A percentile compares a stretch with the other conserved stretches of the same genome.
These are phyloP conservation scores for Fusarium haematococcum DNA, from an alignment of 2,329 filamentous ascomycete species.

Conservation along the genomic window DNA sequence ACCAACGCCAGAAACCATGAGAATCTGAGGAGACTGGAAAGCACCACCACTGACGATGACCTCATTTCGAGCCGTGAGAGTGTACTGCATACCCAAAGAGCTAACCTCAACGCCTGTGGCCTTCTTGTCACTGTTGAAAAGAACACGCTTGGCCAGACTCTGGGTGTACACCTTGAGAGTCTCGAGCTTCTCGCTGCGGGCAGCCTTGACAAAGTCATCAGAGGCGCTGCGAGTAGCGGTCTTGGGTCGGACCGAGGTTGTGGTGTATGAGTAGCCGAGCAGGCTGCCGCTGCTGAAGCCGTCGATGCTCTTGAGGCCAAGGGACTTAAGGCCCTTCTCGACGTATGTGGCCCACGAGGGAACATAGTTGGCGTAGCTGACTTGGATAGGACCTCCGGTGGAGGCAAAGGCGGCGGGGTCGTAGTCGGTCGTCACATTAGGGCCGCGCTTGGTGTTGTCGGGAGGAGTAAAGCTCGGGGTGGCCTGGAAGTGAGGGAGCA, in stretches of 20 bases:
- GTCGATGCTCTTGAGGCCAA: conserved; percentile 42
- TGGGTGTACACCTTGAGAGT: conserved; percentile 54
- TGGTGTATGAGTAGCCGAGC: conserved; percentile 42
- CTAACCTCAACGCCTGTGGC: conserved; percentile 53
- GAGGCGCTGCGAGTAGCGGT: conserved; percentile 44
- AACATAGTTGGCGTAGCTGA: conserved; percentile 45
- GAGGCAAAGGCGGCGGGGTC: conserved; percentile 42
- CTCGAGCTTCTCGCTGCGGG: conserved; percentile 41
- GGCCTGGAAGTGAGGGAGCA: conserved; percentile 45
- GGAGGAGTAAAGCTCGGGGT: conserved; percentile 44
- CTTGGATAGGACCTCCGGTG: conserved; percentile 40
- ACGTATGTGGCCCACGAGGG: conserved; percentile 35
- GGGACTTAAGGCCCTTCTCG: conserved; percentile 40
- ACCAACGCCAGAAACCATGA: conserved; percentile 40
- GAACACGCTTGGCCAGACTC: conserved; percentile 58
- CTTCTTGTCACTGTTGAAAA: conserved; percentile 55
- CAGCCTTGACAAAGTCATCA: conserved; percentile 41
- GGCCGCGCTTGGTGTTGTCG: conserved; percentile 23
- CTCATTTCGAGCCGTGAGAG: conserved; percentile 32
- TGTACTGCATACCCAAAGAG: conserved; percentile 25
- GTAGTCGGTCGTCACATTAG: conserved; percentile 42
- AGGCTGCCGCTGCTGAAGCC: conserved; percentile 39
- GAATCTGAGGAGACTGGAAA: conserved; percentile 35
- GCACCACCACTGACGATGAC: conserved; percentile 33
- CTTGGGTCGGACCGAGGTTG: conserved; percentile 30